phyloP scores from a whole-genome alignment of 2,329 filamentous ascomycete genomes.

The Aspergillus uvarum region DNA sequence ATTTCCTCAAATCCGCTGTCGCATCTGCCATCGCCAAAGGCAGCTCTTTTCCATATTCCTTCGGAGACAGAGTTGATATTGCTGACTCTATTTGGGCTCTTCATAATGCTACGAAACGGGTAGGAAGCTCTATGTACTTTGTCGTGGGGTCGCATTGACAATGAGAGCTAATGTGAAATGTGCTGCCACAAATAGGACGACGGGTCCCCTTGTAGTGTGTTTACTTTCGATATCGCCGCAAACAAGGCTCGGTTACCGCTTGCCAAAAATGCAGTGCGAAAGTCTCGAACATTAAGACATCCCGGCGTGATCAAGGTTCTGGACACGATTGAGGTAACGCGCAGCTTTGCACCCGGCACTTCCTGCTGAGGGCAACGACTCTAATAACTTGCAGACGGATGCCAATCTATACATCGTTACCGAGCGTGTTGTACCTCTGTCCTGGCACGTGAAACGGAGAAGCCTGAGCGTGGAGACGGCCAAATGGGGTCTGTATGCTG shows the following conservation, averaged over 20 bases:
- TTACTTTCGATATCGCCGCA: conserved; percentile 84
- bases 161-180: conserved; percentile 14
- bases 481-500: conserved; percentile 89
- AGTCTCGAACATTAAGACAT: conserved; percentile 87
- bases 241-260: conserved; percentile 81
- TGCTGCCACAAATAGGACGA: conserved; percentile 66
- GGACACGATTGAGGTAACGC: conserved; percentile 82
- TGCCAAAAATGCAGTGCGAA: conserved; percentile 90
- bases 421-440: conserved; percentile 80
- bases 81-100: conserved; percentile 96
- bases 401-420: conserved; percentile 95
- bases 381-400: conserved; percentile 66
- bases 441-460: conserved; percentile 87
- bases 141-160: neutral
- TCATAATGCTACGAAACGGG: conserved; percentile 88
- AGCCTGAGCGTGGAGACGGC: conserved; percentile 86
- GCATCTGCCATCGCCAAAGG: conserved; percentile 95
- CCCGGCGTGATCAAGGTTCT: conserved; percentile 92
- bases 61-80: conserved; percentile 88
- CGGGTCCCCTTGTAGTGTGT: conserved; percentile 90
- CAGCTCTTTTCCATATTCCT: conserved; percentile 85
- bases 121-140: conserved; percentile 42
- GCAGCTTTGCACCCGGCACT: neutral
- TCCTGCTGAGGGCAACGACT: neutral
- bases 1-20: conserved; percentile 96